Base-by-base conservation (phyloP, 2,329 filamentous ascomycete species). In the Epichloe sp. region DNA sequence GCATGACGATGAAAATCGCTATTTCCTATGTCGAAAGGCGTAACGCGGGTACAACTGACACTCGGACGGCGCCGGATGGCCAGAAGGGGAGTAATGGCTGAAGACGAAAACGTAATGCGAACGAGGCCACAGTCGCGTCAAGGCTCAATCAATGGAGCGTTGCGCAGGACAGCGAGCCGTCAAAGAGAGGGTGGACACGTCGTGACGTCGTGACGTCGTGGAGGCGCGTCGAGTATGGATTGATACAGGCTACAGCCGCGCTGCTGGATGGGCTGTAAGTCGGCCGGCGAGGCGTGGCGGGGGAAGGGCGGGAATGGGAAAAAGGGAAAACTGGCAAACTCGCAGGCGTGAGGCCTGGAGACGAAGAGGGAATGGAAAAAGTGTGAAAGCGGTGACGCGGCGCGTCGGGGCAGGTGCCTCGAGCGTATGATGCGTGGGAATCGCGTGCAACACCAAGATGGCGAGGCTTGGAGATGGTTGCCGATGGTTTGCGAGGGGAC, bases 401-500 rank as follows among this genome's bases (percentile, higher is more conserved):
- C 65, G 68, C 65, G 68, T 70, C 64, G 66, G 65, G 65, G 64
- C 62, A 60, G 65, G 62, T 68, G 58, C 61, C 63, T 63, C 61
- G 61, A 64, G 67, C 62, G 63, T 60, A 61, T 67, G 65, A 69
- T 67, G 72, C 68, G 68, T 71, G 65, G 66, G 72, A 75, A 71
- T 71, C 71, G 76, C 74, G 75, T 76, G 71, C 69, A 70, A 73
- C 71, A 69, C 68, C 68, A 70, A 70, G 69, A 70, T 71, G 68
- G 71, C 69, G 69, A 69, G 65, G 66, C 72, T 69, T 73, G 67
- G 66, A 68, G 75, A 79, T 78, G 75, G 71, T 65, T 69, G 68
- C 74, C 68, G 76, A 79, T 79, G 75, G 68, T 73, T 74, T 73
- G 72, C 71, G 71, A 73, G 71, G 72, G 68, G 74, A 73, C 75